These are phyloP conservation scores for Dipodascus albidus DNA, from an alignment of 805 yeast genomes.

Conservation along the genomic window DNA sequence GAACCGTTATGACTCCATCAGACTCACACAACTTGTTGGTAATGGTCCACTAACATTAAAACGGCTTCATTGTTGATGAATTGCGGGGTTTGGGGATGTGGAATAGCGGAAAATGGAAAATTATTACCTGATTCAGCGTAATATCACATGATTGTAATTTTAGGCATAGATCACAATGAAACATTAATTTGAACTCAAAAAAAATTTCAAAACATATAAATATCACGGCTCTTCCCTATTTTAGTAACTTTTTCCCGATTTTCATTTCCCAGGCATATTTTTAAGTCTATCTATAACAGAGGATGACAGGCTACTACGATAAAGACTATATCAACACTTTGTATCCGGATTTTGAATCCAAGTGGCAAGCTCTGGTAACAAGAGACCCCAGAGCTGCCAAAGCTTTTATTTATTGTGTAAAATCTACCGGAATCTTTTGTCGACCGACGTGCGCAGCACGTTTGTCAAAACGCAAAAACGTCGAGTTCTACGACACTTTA, in stretches of 20 bases:
- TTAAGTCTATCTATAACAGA: background rate
- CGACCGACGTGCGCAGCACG: background rate
- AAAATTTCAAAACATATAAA: no score
- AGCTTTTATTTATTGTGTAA: constrained; percentile 1
- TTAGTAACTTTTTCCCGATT: background rate
- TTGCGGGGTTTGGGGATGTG: background rate
- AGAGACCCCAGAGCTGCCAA: constrained; percentile 2
- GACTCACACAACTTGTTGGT: no score
- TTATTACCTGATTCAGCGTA: background rate
- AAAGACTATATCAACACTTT: background rate
- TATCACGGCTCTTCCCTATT: background rate
- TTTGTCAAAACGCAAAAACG: constrained; percentile 23
- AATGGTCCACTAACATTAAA: no score
- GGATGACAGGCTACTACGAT: background rate
- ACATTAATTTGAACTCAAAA: background rate
- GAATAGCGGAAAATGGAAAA: background rate
- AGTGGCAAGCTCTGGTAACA: background rate
- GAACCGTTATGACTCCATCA: no score
- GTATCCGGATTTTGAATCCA: background rate
- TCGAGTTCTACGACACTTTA: constrained; percentile 18
- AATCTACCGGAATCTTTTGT: constrained; percentile 1
- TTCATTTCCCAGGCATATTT: background rate
- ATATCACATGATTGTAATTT: background rate
- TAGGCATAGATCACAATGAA: background rate
- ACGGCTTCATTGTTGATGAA: no score